These are phyloP conservation scores for Cladosporium sp. DNA, from an alignment of 2,329 filamentous ascomycete species.

Conservation along the genomic window DNA sequence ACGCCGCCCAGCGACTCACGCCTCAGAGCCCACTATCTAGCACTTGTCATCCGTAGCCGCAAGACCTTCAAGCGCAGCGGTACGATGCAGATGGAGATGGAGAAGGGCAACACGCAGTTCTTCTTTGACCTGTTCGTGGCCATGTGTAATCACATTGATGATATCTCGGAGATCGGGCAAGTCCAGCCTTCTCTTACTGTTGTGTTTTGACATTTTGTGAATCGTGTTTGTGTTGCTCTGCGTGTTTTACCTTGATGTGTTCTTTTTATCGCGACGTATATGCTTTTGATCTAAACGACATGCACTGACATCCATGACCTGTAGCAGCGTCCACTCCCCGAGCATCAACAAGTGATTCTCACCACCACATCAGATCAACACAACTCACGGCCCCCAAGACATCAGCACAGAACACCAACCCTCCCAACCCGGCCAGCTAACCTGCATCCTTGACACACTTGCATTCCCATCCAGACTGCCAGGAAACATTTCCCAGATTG, in stretches of 20 bases:
- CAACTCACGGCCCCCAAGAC: background rate
- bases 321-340: slow-evolving; percentile 25
- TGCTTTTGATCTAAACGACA: too few species aligned
- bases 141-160: slow-evolving; percentile 97
- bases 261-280: too few species aligned
- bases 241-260: background rate
- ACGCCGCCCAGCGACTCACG: slow-evolving; percentile 89
- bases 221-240: slow-evolving; percentile 13
- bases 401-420: slow-evolving; percentile 1
- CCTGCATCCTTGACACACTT: slow-evolving; percentile 5
- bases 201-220: slow-evolving; percentile 7
- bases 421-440: background rate
- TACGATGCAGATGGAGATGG: slow-evolving; percentile 99
- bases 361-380: background rate
- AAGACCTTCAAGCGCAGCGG: slow-evolving; percentile 97
- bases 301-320: slow-evolving; percentile 13
- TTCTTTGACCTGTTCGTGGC: slow-evolving; percentile 99
- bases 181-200: slow-evolving; percentile 35
- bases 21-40: slow-evolving; percentile 94
- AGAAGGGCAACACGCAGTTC: slow-evolving; percentile 78
- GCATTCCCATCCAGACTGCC: slow-evolving; percentile 6
- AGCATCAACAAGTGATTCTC: slow-evolving; percentile 22
- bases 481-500: background rate
- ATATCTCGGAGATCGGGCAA: slow-evolving; percentile 82
- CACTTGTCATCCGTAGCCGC: slow-evolving; percentile 93